A percentile compares a stretch with the other conserved stretches of the same genome.
Conservation (phyloP, 345 rosid genomes). For the Arabis hirsuta region DNA sequence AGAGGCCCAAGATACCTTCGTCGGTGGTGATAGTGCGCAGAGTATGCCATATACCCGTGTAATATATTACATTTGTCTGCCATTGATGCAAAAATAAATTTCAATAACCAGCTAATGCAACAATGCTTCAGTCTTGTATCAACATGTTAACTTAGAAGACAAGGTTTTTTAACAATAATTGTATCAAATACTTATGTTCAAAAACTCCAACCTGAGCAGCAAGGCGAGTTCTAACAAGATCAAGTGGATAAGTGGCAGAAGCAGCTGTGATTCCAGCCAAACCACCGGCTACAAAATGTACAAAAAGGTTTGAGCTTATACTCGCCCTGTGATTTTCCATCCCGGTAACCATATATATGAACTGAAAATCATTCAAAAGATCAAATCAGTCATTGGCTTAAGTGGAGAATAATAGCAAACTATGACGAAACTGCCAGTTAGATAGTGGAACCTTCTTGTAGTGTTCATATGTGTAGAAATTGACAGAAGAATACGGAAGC, state of each 20-base stretch:
- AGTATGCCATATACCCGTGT: constrained; percentile 83
- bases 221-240: constrained; percentile 96
- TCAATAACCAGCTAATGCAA: constrained; percentile 29
- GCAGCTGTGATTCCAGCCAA: constrained; percentile 98
- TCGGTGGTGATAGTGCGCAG: constrained; percentile 70
- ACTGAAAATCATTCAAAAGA: constrained; percentile 46
- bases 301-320: constrained; percentile 59
- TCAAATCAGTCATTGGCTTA: constrained; percentile 4
- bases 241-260: constrained; percentile 90
- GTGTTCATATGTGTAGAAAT: constrained; percentile 86
- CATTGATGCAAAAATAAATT: constrained; percentile 15
- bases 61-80: constrained; percentile 81
- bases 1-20: constrained; percentile 83
- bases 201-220: constrained; percentile 78
- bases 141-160: neutral
- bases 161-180: neutral
- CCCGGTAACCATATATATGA: constrained; percentile 58
- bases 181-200: constrained; percentile 1
- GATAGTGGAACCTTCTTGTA: constrained; percentile 66
- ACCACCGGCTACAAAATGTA: constrained; percentile 86
- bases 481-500: constrained; percentile 88
- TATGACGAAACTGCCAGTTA: neutral
- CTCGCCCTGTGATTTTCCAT: constrained; percentile 53
- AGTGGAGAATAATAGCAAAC: constrained; percentile 1
- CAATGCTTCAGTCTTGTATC: constrained; percentile 7